Percentiles rank a stretch among this genome's conserved stretches.
Evolutionary conservation across 805 yeast genomes (phyloP).

Genomic region (Suhomyces sp.): DNA sequence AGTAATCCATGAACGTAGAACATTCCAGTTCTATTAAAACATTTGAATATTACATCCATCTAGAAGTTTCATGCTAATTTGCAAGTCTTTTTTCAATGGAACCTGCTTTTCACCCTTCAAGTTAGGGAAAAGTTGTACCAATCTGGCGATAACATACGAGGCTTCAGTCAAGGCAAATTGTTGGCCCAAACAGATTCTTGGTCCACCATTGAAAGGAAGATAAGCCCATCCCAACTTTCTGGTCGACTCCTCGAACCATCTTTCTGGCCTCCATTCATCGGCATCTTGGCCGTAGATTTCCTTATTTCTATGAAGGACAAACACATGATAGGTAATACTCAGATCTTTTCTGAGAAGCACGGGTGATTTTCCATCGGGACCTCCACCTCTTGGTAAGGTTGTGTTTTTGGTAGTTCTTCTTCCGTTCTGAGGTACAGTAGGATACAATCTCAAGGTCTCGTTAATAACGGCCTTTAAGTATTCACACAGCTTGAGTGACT

Average conservation of each 20-base stretch:
- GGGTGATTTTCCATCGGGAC: slow-evolving; percentile 25
- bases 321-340: slow-evolving; percentile 36
- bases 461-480: slow-evolving; percentile 37
- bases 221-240: slow-evolving; percentile 21
- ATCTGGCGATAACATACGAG: slow-evolving; percentile 17
- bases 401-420: slow-evolving; percentile 23
- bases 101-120: slow-evolving; percentile 3
- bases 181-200: slow-evolving; percentile 25
- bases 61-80: slow-evolving; percentile 27
- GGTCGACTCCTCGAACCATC: slow-evolving; percentile 26
- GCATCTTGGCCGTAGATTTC: slow-evolving; percentile 34
- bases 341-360: slow-evolving; percentile 39
- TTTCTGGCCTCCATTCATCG: slow-evolving; percentile 32
- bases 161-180: slow-evolving; percentile 25
- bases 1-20: too few species aligned
- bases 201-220: slow-evolving; percentile 25
- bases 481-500: slow-evolving; percentile 39
- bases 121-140: slow-evolving; percentile 17
- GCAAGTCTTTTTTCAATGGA: slow-evolving; percentile 19
- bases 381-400: slow-evolving; percentile 26
- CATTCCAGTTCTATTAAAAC: too few species aligned
- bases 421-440: slow-evolving; percentile 26
- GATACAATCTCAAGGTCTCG: slow-evolving; percentile 39
- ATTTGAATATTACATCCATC: too few species aligned
- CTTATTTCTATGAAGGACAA: slow-evolving; percentile 40